Percentiles rank a stretch among this genome's conserved stretches.
Evolutionary conservation across 2,329 filamentous ascomycete species (phyloP).

Genomic region (Aureobasidium sp.): DNA sequence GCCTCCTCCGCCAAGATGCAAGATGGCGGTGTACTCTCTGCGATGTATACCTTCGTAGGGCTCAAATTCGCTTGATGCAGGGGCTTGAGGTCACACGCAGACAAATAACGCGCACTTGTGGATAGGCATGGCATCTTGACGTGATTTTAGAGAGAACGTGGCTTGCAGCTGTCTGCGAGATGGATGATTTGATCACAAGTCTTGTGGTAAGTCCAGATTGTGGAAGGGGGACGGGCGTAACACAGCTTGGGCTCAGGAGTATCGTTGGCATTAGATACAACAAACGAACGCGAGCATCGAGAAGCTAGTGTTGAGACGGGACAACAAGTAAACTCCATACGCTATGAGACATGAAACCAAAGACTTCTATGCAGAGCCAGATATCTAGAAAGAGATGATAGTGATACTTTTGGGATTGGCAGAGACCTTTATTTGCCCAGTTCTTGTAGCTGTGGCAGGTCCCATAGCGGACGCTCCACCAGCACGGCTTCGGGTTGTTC

Average conservation of each 20-base stretch:
- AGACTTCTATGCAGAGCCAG: background rate
- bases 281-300: no score
- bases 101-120: background rate
- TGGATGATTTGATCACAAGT: background rate
- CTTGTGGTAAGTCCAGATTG: background rate
- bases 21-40: background rate
- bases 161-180: background rate
- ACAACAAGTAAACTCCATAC: background rate
- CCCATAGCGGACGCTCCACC: constrained; percentile 63
- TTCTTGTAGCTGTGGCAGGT: constrained; percentile 17
- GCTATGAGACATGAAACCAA: background rate
- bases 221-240: no score
- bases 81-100: constrained; percentile 3
- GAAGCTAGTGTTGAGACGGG: background rate
- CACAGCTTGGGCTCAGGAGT: no score
- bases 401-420: background rate
- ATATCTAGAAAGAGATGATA: background rate
- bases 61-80: background rate
- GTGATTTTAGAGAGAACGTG: background rate
- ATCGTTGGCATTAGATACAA: no score
- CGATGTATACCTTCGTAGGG: background rate
- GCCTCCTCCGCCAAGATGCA: background rate
- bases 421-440: background rate
- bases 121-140: background rate
- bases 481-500: constrained; percentile 69